phyloP scores from a whole-genome alignment of 352 stramenopile genomes.

The Globisporangium parvum region DNA sequence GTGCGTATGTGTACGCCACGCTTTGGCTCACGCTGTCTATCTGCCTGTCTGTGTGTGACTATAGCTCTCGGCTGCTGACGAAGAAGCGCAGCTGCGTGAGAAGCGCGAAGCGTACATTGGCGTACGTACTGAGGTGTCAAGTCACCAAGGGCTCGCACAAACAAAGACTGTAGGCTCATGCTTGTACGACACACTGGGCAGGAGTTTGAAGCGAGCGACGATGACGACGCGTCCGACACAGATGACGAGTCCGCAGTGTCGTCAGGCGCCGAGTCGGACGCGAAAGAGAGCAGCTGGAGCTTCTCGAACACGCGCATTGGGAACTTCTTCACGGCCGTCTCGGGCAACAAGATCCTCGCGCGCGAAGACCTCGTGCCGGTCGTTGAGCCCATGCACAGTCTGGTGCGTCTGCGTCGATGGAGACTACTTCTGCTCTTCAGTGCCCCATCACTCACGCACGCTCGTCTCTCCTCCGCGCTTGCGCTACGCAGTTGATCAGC shows the following conservation, averaged over 20 bases:
- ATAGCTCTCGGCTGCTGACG: constrained; percentile 61
- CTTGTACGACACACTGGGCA: constrained; percentile 11
- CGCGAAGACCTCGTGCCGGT: constrained; percentile 91
- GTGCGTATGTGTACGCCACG: background rate
- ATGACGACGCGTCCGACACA: constrained; percentile 58
- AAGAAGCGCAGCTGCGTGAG: constrained; percentile 59
- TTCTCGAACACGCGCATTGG: constrained; percentile 78
- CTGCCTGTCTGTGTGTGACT: background rate
- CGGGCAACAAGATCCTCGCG: constrained; percentile 91
- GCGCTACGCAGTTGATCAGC: constrained; percentile 76
- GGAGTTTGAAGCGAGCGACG: constrained; percentile 64
- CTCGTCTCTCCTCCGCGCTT: background rate
- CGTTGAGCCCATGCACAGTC: constrained; percentile 91
- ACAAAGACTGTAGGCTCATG: too few species aligned
- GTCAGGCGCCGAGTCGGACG: constrained; percentile 65
- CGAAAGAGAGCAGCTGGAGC: constrained; percentile 58
- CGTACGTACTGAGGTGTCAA: too few species aligned
- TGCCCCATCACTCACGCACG: background rate
- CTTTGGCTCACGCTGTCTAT: background rate
- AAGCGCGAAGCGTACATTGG: constrained; percentile 82
- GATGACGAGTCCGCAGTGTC: constrained; percentile 65
- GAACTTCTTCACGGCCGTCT: constrained; percentile 78
- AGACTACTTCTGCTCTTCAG: background rate
- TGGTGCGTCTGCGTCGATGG: constrained; percentile 28
- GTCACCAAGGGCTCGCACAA: too few species aligned